These are phyloP conservation scores for Pleurotus citrinopileatus DNA, from an alignment of 768 basidiomycete species.

Conservation along the genomic window DNA sequence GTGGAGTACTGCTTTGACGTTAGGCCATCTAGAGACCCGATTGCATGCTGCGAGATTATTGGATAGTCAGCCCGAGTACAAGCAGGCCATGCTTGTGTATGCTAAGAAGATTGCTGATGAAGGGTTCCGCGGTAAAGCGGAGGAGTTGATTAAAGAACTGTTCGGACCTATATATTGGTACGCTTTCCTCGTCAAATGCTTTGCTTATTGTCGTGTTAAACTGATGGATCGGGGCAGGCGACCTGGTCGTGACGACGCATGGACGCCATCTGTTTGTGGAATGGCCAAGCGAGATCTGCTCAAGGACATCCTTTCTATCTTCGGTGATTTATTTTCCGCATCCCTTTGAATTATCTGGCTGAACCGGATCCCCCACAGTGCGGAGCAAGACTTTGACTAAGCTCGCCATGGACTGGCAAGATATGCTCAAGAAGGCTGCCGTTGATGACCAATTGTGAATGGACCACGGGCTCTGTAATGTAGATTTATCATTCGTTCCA, in stretches of 20 bases:
- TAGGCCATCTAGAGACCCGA: constrained; percentile 87
- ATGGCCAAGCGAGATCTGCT: constrained; percentile 79
- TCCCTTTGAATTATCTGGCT: constrained; percentile 9
- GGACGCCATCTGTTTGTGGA: constrained; percentile 70
- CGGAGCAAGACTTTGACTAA: constrained; percentile 73
- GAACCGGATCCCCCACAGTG: constrained; percentile 41
- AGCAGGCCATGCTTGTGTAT: constrained; percentile 69
- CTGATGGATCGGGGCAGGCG: constrained; percentile 44
- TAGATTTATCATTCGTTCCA: not conserved
- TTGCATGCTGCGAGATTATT: constrained; percentile 71
- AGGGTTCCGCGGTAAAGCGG: constrained; percentile 82
- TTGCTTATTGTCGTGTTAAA: constrained; percentile 7
- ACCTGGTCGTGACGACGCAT: constrained; percentile 59
- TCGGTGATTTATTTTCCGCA: constrained; percentile 52
- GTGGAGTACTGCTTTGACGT: constrained; percentile 81
- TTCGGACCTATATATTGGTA: constrained; percentile 90
- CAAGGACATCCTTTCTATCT: constrained; percentile 73
- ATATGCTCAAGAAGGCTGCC: constrained; percentile 63
- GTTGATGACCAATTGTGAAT: constrained; percentile 39
- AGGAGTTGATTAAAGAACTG: constrained; percentile 88
- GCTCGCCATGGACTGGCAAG: constrained; percentile 82
- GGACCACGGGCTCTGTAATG: not conserved
- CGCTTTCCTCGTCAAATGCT: constrained; percentile 25
- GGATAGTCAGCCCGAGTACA: constrained; percentile 86
- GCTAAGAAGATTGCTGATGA: constrained; percentile 87